These are phyloP conservation scores for Chaetomium fimeti DNA, from an alignment of 495 filamentous ascomycete genomes.

Conservation along the genomic window DNA sequence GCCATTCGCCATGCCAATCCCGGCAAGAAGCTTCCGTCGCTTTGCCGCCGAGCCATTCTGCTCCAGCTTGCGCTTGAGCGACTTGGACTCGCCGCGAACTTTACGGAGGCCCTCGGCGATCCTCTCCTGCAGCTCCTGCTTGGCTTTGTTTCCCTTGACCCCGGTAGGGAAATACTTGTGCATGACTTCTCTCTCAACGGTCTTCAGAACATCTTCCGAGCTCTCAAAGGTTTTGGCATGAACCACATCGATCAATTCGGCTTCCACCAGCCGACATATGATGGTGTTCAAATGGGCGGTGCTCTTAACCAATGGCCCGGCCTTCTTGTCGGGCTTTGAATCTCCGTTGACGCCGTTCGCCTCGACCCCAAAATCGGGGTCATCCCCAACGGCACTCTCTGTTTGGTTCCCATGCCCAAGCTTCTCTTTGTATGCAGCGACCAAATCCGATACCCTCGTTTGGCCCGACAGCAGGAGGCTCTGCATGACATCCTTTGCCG, in stretches of 20 bases:
- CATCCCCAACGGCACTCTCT: conserved; percentile 19
- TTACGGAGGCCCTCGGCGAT: conserved; percentile 55
- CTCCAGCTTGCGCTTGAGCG: conserved; percentile 51
- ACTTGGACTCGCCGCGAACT: conserved; percentile 46
- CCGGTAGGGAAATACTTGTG: conserved; percentile 41
- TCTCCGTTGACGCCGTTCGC: conserved; percentile 32
- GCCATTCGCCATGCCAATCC: conserved; percentile 31
- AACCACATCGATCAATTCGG: conserved; percentile 47
- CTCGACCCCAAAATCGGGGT: conserved; percentile 20
- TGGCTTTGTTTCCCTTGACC: conserved; percentile 55
- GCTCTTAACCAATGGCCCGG: conserved; percentile 31
- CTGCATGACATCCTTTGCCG: conserved; percentile 68
- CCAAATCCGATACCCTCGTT: conserved; percentile 67
- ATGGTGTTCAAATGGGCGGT: conserved; percentile 39
- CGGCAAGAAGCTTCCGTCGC: conserved; percentile 48
- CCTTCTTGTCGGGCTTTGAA: conserved; percentile 22
- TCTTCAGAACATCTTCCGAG: conserved; percentile 39
- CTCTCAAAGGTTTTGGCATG: conserved; percentile 41
- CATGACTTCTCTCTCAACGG: conserved; percentile 44
- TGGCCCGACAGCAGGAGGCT: conserved; percentile 77
- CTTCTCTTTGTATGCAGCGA: conserved; percentile 44
- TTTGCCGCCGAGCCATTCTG: conserved; percentile 45
- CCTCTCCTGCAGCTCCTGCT: conserved; percentile 52
- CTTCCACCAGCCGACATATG: conserved; percentile 46
- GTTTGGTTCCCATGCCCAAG: conserved; percentile 35